Evolutionary conservation across 2,329 filamentous ascomycete species (phyloP).

Genomic region (Aspergillus texensis): DNA sequence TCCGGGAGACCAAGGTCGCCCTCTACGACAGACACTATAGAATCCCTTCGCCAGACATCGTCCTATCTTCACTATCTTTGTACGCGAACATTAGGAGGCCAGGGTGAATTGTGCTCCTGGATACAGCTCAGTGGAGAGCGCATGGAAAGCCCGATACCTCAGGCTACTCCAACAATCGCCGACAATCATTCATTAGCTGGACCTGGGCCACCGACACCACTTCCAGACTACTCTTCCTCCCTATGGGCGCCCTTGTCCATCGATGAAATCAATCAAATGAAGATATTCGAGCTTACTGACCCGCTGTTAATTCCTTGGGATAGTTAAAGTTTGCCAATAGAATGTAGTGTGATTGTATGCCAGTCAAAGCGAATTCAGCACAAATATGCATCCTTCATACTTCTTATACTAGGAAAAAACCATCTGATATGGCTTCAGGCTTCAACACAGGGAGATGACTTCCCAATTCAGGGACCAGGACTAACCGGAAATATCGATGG

Average conservation of each 20-base stretch:
- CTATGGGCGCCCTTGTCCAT: neutral
- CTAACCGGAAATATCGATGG: no score
- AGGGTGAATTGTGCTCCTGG: no score
- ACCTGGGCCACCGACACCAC: neutral
- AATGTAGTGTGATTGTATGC: no score
- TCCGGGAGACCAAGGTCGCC: neutral
- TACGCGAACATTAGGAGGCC: neutral
- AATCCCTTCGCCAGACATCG: neutral
- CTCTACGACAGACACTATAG: neutral
- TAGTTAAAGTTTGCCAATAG: neutral
- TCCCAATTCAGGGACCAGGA: no score
- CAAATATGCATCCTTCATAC: no score
- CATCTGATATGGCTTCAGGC: no score
- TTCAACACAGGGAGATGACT: no score
- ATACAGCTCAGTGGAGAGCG: neutral
- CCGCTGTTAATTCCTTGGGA: neutral
- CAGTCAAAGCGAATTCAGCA: no score
- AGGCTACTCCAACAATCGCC: neutral
- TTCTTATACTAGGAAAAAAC: no score
- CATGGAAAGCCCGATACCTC: neutral
- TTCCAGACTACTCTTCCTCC: neutral
- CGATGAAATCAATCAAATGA: conserved; percentile 5
- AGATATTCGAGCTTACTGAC: neutral
- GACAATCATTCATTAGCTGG: neutral
- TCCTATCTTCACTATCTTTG: neutral